A percentile compares a stretch with the other conserved stretches of the same genome.
phyloP scores from a whole-genome alignment of 495 filamentous ascomycete species.

The Penicillium simplicissimum region DNA sequence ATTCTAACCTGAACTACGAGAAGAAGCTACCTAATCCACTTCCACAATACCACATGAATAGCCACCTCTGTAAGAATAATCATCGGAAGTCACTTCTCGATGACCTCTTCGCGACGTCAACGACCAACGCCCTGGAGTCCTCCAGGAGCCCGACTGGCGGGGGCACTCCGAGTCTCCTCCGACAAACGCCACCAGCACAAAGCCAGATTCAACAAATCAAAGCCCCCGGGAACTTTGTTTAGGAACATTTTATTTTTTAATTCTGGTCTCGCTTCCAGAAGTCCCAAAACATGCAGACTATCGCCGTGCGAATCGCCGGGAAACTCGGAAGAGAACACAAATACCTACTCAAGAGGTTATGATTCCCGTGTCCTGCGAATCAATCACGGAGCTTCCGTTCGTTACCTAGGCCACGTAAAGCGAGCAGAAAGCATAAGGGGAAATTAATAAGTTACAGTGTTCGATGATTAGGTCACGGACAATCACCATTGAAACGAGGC shows the following conservation, averaged over 20 bases:
- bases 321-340: background rate
- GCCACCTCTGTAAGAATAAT: background rate
- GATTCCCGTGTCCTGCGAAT: background rate
- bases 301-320: conserved; percentile 4
- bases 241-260: background rate
- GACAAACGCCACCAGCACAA: conserved; percentile 6
- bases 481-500: background rate
- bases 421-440: background rate
- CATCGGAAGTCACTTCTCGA: background rate
- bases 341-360: background rate
- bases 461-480: background rate
- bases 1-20: background rate
- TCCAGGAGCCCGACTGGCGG: background rate
- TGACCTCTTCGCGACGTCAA: conserved; percentile 9
- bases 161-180: background rate
- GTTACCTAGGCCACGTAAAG: background rate
- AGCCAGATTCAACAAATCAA: conserved; percentile 4
- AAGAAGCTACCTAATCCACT: background rate
- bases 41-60: background rate
- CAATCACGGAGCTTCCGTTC: conserved; percentile 6
- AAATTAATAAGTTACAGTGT: background rate
- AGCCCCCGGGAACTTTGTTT: background rate
- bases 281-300: background rate
- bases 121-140: background rate
- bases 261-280: conserved; percentile 7